Percentiles rank a stretch among this genome's conserved stretches.
These are phyloP conservation scores for Papilionanthe hybrid DNA, from an alignment of 116 monocot species.

Conservation along the genomic window DNA sequence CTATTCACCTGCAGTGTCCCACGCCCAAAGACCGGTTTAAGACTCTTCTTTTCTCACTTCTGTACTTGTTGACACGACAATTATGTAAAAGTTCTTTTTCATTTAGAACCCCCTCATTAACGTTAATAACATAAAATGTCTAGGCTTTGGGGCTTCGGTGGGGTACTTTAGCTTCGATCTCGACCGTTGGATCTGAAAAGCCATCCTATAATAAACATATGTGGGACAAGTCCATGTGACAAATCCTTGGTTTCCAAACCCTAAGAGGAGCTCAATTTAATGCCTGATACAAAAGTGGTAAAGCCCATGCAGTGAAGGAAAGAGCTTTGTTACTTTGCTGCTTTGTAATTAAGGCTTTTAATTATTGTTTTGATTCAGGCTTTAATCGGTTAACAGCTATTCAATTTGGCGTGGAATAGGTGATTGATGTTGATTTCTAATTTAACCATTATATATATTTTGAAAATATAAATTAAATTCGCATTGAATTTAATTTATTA, in stretches of 20 bases:
- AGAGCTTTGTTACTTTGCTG: background rate
- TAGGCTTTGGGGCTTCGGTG: background rate
- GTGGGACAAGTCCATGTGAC: conserved; percentile 25
- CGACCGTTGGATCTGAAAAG: background rate
- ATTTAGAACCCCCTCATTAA: background rate
- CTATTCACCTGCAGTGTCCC: no score
- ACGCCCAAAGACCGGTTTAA: background rate
- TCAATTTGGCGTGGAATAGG: no score
- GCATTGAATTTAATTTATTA: background rate
- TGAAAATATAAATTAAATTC: no score
- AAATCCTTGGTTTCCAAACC: conserved; percentile 33
- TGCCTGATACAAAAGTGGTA: conserved; percentile 2
- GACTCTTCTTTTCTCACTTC: conserved; percentile 4
- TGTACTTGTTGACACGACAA: conserved; percentile 2
- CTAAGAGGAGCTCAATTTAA: conserved; percentile 11
- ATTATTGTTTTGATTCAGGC: background rate
- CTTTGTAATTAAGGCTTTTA: background rate
- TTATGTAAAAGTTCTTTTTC: background rate
- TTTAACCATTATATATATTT: no score
- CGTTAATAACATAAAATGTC: background rate
- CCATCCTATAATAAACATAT: background rate
- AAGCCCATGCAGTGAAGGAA: background rate
- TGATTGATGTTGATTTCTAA: no score
- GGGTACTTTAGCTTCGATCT: background rate
- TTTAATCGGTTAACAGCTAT: no score